Base-by-base conservation (phyloP, 345 rosid genomes). In the Boechera retrofracta region DNA sequence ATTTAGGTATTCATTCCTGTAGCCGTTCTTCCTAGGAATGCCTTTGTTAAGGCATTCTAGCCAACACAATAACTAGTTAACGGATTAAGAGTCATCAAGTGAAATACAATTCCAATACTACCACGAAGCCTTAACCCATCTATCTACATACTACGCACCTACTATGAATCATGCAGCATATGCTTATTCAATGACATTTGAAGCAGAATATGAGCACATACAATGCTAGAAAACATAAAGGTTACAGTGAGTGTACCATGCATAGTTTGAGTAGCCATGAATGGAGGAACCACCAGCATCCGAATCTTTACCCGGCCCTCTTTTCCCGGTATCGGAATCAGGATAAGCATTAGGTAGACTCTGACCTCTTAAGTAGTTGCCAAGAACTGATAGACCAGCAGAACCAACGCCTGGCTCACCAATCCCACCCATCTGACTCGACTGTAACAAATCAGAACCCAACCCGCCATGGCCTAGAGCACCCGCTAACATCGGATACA, bases 171-270 rank as follows among this genome's bases (percentile, higher is more conserved):
- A 61, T 32, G 21, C 10, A 51, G 2, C 28, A 49, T 31, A 28
- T 49, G 42, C n/a, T 58, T 44, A 66, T 47, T 60, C 42, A 66
- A 47, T 13, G 4, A 65, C 31, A 21, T 5, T 52, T 36, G 35
- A 29, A 49, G 52, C 38, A 73, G 12, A 38, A 54, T n/a, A 59
- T 35, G 36, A 47, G 36, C 32, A 47, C 55, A 24, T 1, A 32
- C 31, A 74, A 31, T 72, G 38, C 72, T 5, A 28, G 8, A 78
- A 59, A 68, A 36, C 32, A 39, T 58, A 39, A 68, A 61, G 24
- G n/a, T 58, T 49, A 33, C 48, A 73, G 70, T 32, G 35, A 78
- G 2, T 86, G 81, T 89, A 89, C 94, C 92, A 82, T 77, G 76
- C 76, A 57, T 81, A 78, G 28, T 82, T 51, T 10, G 81, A 75